Evolutionary conservation across 176 grass and related monocot genomes (phyloP).

Genomic region (Neostapfia colusana): DNA sequence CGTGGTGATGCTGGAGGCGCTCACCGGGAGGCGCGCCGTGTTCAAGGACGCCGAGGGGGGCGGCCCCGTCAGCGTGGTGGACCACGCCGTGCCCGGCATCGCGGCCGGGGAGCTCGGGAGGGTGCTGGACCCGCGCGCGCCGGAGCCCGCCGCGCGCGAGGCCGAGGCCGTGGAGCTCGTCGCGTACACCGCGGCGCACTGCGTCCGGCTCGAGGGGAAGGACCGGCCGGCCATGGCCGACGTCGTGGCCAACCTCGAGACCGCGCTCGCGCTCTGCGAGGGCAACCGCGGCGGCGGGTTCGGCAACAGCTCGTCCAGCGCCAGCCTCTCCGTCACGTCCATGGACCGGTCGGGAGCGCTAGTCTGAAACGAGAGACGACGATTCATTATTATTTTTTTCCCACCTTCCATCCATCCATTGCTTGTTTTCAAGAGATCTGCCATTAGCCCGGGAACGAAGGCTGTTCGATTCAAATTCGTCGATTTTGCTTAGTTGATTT

Average conservation of each 20-base stretch:
- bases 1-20: slow-evolving; percentile 84
- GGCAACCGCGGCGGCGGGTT: slow-evolving; percentile 31
- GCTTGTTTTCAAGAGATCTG: neutral
- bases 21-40: slow-evolving; percentile 73
- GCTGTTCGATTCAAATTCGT: slow-evolving; percentile 3
- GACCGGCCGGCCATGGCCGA: slow-evolving; percentile 68
- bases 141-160: slow-evolving; percentile 34
- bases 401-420: neutral
- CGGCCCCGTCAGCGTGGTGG: slow-evolving; percentile 62
- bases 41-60: slow-evolving; percentile 65
- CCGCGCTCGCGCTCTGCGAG: slow-evolving; percentile 65
- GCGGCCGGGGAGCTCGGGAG: slow-evolving; percentile 48
- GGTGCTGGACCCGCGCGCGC: slow-evolving; percentile 67
- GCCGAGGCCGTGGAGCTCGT: slow-evolving; percentile 85
- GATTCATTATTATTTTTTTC: neutral
- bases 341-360: slow-evolving; percentile 38
- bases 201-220: slow-evolving; percentile 68
- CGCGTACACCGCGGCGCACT: slow-evolving; percentile 71
- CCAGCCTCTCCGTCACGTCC: slow-evolving; percentile 61
- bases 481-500: slow-evolving; percentile 41
- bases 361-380: neutral
- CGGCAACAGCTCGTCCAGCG: slow-evolving; percentile 56
- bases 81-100: slow-evolving; percentile 61
- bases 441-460: slow-evolving; percentile 40
- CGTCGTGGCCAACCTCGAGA: slow-evolving; percentile 81